Evolutionary conservation across 2,329 filamentous ascomycete species (phyloP), one percentile per base, ranked within the genome.

Genomic region (Sporothrix euskadiensis): DNA sequence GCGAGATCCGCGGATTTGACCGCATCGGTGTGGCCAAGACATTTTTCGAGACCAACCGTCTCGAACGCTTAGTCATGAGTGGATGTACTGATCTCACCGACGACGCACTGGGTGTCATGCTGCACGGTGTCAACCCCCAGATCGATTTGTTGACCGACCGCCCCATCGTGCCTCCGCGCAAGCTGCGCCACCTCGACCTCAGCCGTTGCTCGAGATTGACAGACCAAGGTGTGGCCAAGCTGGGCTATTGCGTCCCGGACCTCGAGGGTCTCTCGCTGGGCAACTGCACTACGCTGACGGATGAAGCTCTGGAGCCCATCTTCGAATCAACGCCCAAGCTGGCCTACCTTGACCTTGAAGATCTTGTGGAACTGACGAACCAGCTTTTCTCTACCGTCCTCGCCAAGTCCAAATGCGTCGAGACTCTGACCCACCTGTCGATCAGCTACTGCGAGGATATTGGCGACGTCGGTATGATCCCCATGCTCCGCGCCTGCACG

Each of bases 401-500:
- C 8, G 90, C 94, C 66, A 91, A 89, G 77, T 88, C 93, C 0
- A 91, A 93, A 0, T 97, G 93, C 79, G 91, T 91, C 0, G 81
- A 86, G 0, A 85, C 83, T 30, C 85, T 99, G 7, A 87, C 92
- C 76, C 94, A 98, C 79, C 86, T 98, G 6, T 94, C 93, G 71
- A 87, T 98, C 77, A 95, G 93, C 78, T 97, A 94, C 80, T 99
- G 96, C 80, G 95, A 97, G 80, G 90, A 88, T 72, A 82, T 99
- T 1, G 90, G 94, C 32, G 96, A 98, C 79, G 83, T 85, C 0
- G 95, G 95, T 73, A 92, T 98, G 88, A 85, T 97, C 0, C 92
- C 92, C 0, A 84, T 98, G 2, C 85, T 98, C 77, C 93, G 94
- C 78, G 88, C 86, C 41, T 97, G 94, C 81, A 86, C 87, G 0